Conservation (phyloP, 2,329 filamentous ascomycete genomes). For the Neonectria sp. region DNA sequence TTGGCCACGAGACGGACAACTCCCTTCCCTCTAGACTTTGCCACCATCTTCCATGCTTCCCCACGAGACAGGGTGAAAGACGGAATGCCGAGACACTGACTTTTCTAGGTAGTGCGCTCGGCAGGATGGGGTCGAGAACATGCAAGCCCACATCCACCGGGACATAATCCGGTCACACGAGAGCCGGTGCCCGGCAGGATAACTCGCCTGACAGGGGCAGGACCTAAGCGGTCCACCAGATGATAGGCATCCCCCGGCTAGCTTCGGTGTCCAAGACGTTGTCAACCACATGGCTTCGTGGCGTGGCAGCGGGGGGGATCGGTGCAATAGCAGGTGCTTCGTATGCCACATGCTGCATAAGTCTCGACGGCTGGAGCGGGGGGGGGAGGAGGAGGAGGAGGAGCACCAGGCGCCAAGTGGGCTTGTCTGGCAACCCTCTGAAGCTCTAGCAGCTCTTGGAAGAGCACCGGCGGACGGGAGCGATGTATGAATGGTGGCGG, state of each 20-base stretch:
- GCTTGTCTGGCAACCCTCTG: conserved; percentile 10
- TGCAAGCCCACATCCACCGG: conserved; percentile 34
- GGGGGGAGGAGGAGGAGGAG: conserved; percentile 3
- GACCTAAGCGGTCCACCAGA: conserved; percentile 33
- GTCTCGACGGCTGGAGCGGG: conserved; percentile 12
- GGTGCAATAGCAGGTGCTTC: background rate
- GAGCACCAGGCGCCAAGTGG: background rate
- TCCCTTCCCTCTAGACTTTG: conserved; percentile 13
- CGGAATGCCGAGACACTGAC: conserved; percentile 21
- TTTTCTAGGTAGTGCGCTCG: conserved; percentile 23
- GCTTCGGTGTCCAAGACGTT: conserved; percentile 29
- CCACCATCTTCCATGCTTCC: conserved; percentile 9
- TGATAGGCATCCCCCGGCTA: conserved; percentile 37
- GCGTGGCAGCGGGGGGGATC: conserved; percentile 23
- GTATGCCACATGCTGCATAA: conserved; percentile 5
- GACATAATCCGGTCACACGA: conserved; percentile 37
- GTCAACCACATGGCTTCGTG: conserved; percentile 29
- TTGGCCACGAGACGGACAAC: conserved; percentile 5
- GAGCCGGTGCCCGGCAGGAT: conserved; percentile 37
- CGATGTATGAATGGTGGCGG: conserved; percentile 30
- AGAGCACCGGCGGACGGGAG: conserved; percentile 26
- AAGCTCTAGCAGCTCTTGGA: background rate
- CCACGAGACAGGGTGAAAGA: conserved; percentile 4
- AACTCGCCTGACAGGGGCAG: conserved; percentile 27
- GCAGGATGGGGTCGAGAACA: conserved; percentile 19